Base-by-base conservation (phyloP, 768 basidiomycete genomes). In the Auricularia heimuer region DNA sequence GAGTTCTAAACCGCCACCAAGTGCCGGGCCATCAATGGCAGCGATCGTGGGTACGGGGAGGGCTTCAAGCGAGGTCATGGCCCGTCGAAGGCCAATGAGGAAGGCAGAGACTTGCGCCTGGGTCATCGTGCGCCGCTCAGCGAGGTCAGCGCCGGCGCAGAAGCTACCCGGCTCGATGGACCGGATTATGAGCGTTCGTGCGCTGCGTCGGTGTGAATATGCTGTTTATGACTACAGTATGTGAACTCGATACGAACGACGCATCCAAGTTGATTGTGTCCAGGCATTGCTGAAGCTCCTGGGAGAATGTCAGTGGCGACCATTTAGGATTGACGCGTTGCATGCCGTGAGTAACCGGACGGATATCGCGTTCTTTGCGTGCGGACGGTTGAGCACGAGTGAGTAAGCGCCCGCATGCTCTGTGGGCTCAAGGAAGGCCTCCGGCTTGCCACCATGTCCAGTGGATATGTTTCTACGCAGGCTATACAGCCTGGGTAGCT, bases 1-100 rank as follows among this genome's bases (percentile, higher is more conserved):
- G 65, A 97, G 75, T 74, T 98, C 94, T 35, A 94, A 80, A 1
- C 94, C 94, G n/a, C 94, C 94, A 10, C 94, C 94, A 0, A 98
- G 80, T 8, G 94, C 94, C 21, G 91, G 92, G 0, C 94, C 94
- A 72, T 97, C 94, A 51, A 98, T 90, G 3, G 94, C 92, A 42
- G 90, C 90, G 64, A 97, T 90, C 16, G 92, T 95, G 3, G 94
- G 94, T 78, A 95, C 83, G 4, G 89, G 88, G 39, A 96, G 77
- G 47, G 80, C 78, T 75, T 94, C 93, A n/a, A 98, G 82, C 70
- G 83, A 83, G 35, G 82, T 80, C 47, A 98, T 75, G 8, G 90
- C 82, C 45, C 79, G 77, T 35, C 94, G 84, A 29, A 97, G 79
- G 69, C 89, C 85, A 61, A 80, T 75, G 58, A 97, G 87, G 76